Evolutionary conservation across 2,329 filamentous ascomycete genomes (phyloP), one percentile per base, ranked within the genome.

Genomic region (Claviceps lovelessii): DNA sequence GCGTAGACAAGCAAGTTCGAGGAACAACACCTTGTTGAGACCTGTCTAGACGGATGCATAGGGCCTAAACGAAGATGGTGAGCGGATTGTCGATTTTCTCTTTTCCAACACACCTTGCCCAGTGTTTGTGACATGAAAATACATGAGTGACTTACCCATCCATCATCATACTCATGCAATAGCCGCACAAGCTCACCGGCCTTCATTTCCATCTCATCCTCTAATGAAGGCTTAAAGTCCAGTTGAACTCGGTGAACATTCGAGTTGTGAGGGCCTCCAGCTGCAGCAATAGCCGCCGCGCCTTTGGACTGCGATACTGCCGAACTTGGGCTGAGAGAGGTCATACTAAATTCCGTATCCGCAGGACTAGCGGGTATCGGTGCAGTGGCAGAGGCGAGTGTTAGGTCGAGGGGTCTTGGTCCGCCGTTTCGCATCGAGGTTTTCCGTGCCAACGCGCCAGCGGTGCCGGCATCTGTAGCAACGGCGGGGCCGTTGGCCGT

Each of bases 101-200:
- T 19, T 50, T 6, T 28, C 19, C 53, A 57, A 67, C 65, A 62
- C 57, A 53, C 23, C 3, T 23, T 23, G 23, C 3, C 23, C 23
- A 23, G 23, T 23, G 23, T 23, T 54, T 45, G 33, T 15, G 49
- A 28, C 10, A 9, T 23, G 23, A 23, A 23, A 23, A 31, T 28
- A 8, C 33, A 6, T 9, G 6, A 39, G 47, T 45, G 23, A 78
- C 86, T 79, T 79, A 91, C 88, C 93, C 93, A 98, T 64, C 93
- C 93, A 71, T 98, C 93, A 66, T 98, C 93, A 64, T 97, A 98
- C 71, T 95, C 90, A 65, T 97, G 91, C 53, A 97, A 76, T 59
- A 98, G 75, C 59, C 91, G 81, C 52, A 97, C 88, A 51, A 98
- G 76, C 58, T 94, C 84, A 53, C 93, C 93, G 56, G 85, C 81